phyloP scores from a whole-genome alignment of 108 stramenopile genomes.

The Pseudonitzschia pungens region DNA sequence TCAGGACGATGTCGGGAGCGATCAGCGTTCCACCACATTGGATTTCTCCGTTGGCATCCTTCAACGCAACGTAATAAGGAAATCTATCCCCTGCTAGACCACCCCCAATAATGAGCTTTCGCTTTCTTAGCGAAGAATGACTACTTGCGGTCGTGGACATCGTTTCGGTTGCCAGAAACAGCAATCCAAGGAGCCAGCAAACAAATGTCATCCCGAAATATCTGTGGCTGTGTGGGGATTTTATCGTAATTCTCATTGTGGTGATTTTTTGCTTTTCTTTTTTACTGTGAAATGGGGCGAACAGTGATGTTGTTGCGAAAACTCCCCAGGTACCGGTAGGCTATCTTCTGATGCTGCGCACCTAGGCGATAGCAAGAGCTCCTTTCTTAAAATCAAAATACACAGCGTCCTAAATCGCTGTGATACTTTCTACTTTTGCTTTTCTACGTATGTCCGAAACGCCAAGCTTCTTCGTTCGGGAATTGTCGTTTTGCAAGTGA shows the following conservation, averaged over 20 bases:
- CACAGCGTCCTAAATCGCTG: too few relatives aligned
- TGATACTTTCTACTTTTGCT: too few relatives aligned
- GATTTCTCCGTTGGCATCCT: slow-evolving; percentile 1
- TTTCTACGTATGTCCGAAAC: too few relatives aligned
- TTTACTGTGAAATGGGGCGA: too few relatives aligned
- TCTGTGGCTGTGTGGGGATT: not conserved
- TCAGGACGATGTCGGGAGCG: slow-evolving; percentile 44
- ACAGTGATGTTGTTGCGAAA: too few relatives aligned
- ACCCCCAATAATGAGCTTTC: slow-evolving; percentile 17
- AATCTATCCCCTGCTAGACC: not conserved
- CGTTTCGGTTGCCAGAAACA: not conserved
- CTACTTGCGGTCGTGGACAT: not conserved
- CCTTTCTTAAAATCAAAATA: too few relatives aligned
- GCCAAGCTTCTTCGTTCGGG: too few relatives aligned
- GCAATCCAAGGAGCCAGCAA: slow-evolving; percentile 6
- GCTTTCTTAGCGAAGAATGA: not conserved
- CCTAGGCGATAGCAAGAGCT: too few relatives aligned
- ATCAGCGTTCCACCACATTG: slow-evolving; percentile 50
- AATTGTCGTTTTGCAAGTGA: too few relatives aligned
- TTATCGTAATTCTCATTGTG: not conserved
- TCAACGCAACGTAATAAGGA: slow-evolving; percentile 14
- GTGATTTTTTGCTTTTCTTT: too few relatives aligned
- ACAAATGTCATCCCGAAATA: not conserved
- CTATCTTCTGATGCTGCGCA: too few relatives aligned
- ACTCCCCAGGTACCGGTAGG: too few relatives aligned